phyloP scores from a whole-genome alignment of 2,329 filamentous ascomycete genomes.

The Orbilia brochopaga region DNA sequence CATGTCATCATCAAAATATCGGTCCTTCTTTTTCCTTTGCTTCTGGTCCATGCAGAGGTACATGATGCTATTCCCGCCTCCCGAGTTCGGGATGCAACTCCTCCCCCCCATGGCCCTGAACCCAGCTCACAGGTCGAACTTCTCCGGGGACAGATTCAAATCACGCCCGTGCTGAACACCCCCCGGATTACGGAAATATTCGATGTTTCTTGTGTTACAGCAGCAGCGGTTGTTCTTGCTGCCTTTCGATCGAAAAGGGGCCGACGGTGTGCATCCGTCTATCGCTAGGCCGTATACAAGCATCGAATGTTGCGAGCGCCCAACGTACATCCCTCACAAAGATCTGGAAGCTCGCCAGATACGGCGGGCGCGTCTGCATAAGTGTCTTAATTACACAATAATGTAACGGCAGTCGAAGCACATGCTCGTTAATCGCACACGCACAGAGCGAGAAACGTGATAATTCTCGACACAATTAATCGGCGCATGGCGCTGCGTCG shows the following conservation, averaged over 20 bases:
- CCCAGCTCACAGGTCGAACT: background rate
- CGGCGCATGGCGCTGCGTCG: no score
- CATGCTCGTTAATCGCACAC: slow-evolving; percentile 8
- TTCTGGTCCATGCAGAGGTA: background rate
- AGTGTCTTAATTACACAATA: background rate
- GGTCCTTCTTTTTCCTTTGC: slow-evolving; percentile 3
- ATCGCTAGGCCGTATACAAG: no score
- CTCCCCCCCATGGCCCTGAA: background rate
- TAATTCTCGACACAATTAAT: background rate
- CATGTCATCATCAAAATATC: slow-evolving; percentile 37
- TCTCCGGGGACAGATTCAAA: slow-evolving; percentile 16
- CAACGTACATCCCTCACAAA: no score
- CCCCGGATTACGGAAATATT: slow-evolving; percentile 2
- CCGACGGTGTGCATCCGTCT: no score
- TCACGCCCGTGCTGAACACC: slow-evolving; percentile 1
- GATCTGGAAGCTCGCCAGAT: no score
- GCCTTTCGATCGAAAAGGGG: background rate
- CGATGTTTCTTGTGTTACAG: slow-evolving; percentile 5
- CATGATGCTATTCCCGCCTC: slow-evolving; percentile 27
- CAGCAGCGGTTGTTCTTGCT: slow-evolving; percentile 6
- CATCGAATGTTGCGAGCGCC: no score
- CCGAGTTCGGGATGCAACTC: slow-evolving; percentile 12
- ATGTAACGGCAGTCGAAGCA: no score
- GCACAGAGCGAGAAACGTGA: slow-evolving; percentile 13
- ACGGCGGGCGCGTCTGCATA: background rate